Base-by-base conservation (phyloP, 129 eudicot species). In the Scalesia atractyloides region DNA sequence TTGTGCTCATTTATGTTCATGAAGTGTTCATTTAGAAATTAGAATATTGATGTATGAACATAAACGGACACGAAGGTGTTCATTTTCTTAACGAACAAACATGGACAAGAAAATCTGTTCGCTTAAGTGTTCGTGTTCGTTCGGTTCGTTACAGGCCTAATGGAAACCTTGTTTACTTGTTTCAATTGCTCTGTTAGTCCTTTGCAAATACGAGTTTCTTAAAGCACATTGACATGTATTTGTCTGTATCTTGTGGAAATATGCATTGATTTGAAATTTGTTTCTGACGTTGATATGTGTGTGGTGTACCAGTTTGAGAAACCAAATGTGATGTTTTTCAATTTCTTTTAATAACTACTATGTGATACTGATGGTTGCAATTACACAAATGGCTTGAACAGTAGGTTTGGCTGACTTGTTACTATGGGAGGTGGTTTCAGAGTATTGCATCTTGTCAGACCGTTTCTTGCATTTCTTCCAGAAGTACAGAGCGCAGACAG, bases 401-500 rank as follows among this genome's bases (percentile, higher is more conserved):
- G 34, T 36, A 73, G 77, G 43, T 48, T 57, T 14, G 68, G 58
- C 62, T 68, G 74, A 76, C 48, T 66, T 66, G 48, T 10, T 46
- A 47, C 13, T 0, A 86, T 87, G 92, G 86, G 84, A 33, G 83
- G 86, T 20, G 88, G 86, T 33, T 86, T 86, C 73, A 81, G 86
- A 66, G 84, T 75, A 26, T 79, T 86, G 10, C 89, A 87, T 76
- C 74, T 84, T 16, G 92, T 87, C 9, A 74, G 85, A 49, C 88
- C 86, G 11, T 87, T 87, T 69, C 81, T 87, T 64, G 44, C 81
- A 9, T 78, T 81, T 69, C 57, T 87, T 14, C 88, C 92, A 0
- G 84, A 84, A 60, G 84, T 87, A 36, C 82, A 77, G 53, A 79
- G 81, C 54, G 86, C 86, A 24, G 86, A 87, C 43, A 78, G 84